These are phyloP conservation scores for Synchytrium microbalum DNA, from an alignment of 371 early-diverging fungal species.

Conservation along the genomic window DNA sequence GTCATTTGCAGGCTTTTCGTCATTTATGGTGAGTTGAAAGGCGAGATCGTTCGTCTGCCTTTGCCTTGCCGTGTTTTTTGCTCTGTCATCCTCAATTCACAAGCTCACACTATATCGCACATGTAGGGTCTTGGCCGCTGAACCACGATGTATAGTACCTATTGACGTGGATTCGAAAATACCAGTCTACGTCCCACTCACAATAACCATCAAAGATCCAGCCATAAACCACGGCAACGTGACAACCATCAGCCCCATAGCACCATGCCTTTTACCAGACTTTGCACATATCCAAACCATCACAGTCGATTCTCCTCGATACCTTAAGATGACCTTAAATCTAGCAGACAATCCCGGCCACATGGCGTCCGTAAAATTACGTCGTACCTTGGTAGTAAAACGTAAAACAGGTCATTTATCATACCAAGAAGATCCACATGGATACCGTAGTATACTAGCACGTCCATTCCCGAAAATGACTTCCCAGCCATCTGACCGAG, in stretches of 20 bases:
- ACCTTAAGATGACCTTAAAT: slow-evolving; percentile 51
- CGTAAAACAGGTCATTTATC: slow-evolving; percentile 29
- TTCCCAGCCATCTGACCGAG: neutral
- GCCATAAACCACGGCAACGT: neutral
- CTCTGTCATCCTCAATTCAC: neutral
- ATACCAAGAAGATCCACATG: slow-evolving; percentile 29
- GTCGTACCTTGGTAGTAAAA: slow-evolving; percentile 37
- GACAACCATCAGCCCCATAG: slow-evolving; percentile 29
- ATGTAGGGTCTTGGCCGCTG: slow-evolving; percentile 54
- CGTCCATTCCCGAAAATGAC: slow-evolving; percentile 17
- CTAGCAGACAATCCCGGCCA: slow-evolving; percentile 22
- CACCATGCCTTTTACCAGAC: slow-evolving; percentile 61
- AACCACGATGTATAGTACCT: slow-evolving; percentile 64
- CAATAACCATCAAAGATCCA: slow-evolving; percentile 3
- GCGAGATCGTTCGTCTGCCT: neutral
- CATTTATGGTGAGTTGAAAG: slow-evolving; percentile 76
- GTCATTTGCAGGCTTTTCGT: slow-evolving; percentile 70
- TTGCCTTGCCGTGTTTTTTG: neutral
- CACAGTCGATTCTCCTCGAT: slow-evolving; percentile 44
- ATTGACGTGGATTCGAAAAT: slow-evolving; percentile 44
- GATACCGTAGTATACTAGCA: slow-evolving; percentile 15
- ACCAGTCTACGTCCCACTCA: slow-evolving; percentile 12
- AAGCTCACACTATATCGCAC: neutral
- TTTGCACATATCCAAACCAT: slow-evolving; percentile 46
- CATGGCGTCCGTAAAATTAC: slow-evolving; percentile 19